A percentile compares a stretch with the other conserved stretches of the same genome.
These are phyloP conservation scores for Fusarium hostae DNA, from an alignment of 2,329 filamentous ascomycete species.

Conservation along the genomic window DNA sequence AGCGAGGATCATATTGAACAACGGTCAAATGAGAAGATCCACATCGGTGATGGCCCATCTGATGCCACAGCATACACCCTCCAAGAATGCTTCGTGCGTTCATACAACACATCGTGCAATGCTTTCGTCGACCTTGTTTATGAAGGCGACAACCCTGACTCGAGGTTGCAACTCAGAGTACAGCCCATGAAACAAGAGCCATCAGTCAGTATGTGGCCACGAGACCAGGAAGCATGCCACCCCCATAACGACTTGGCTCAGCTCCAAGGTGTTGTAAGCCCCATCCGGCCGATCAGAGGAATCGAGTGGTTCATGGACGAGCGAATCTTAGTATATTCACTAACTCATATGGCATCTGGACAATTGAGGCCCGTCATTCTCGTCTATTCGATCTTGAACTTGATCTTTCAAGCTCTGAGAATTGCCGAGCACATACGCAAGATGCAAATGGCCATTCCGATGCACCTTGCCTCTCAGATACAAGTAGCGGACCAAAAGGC, in stretches of 20 bases:
- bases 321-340: constrained; percentile 57
- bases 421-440: too few relatives aligned
- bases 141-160: constrained; percentile 45
- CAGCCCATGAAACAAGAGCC: constrained; percentile 29
- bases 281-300: constrained; percentile 44
- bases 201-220: constrained; percentile 41
- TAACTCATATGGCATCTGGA: constrained; percentile 17
- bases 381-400: too few relatives aligned
- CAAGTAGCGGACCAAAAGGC: too few relatives aligned
- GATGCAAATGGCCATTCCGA: too few relatives aligned
- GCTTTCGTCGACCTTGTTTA: constrained; percentile 68
- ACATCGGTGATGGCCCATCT: constrained; percentile 59
- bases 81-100: constrained; percentile 63
- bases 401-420: too few relatives aligned
- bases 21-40: constrained; percentile 47
- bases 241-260: constrained; percentile 20
- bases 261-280: constrained; percentile 53
- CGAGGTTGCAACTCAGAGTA: constrained; percentile 57
- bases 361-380: constrained; percentile 28
- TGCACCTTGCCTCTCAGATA: too few relatives aligned
- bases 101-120: constrained; percentile 63
- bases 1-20: constrained; percentile 48
- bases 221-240: constrained; percentile 1
- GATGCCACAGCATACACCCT: constrained; percentile 59
- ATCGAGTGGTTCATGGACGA: constrained; percentile 60